Conservation (phyloP, 2,329 filamentous ascomycete genomes). For the Metarhizium album region DNA sequence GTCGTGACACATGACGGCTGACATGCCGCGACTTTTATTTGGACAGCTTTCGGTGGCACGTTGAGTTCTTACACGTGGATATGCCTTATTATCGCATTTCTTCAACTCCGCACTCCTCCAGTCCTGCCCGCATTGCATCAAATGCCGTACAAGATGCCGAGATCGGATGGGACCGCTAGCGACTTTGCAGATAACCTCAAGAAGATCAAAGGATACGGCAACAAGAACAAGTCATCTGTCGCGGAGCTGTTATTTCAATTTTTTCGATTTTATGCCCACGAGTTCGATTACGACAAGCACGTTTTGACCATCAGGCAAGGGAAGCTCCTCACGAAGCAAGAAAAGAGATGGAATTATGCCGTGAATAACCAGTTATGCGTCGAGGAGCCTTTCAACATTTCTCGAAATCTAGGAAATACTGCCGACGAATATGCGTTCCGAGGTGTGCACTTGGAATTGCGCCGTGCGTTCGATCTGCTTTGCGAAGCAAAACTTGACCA, state of each 20-base stretch:
- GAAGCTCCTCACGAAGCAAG: constrained; percentile 64
- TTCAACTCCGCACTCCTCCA: constrained; percentile 76
- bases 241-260: constrained; percentile 90
- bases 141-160: constrained; percentile 34
- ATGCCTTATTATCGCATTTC: constrained; percentile 92
- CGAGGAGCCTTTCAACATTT: constrained; percentile 89
- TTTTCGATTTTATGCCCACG: constrained; percentile 88
- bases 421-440: constrained; percentile 91
- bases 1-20: constrained; percentile 11
- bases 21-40: neutral
- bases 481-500: constrained; percentile 68
- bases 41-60: constrained; percentile 75
- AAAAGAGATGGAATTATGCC: constrained; percentile 78
- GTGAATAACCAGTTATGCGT: constrained; percentile 82
- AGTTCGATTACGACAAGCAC: constrained; percentile 77
- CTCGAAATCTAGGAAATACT: constrained; percentile 87
- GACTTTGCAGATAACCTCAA: constrained; percentile 82
- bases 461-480: constrained; percentile 76
- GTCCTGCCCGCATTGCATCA: constrained; percentile 81
- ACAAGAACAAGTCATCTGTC: constrained; percentile 68
- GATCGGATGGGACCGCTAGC: constrained; percentile 55
- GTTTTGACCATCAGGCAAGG: constrained; percentile 81
- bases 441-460: constrained; percentile 80
- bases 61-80: constrained; percentile 99
- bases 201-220: constrained; percentile 62